phyloP scores from a whole-genome alignment of 2,329 filamentous ascomycete genomes.

The Fusarium neocosmosporiellum region DNA sequence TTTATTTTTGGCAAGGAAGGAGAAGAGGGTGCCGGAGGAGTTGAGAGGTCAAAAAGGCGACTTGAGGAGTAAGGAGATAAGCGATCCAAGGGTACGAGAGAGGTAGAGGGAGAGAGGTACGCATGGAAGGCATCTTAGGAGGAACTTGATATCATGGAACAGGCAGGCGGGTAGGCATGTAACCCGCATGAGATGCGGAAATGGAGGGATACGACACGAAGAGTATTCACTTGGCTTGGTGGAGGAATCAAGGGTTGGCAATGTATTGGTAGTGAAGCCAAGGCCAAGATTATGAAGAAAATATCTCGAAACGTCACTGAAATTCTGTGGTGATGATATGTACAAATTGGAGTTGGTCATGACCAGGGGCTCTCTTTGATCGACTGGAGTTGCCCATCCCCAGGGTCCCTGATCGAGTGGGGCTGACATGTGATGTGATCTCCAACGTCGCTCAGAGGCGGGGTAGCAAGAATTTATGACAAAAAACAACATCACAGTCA shows the following conservation, averaged over 20 bases:
- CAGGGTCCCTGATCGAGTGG: background rate
- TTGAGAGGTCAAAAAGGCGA: background rate
- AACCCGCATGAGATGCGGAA: slow-evolving; percentile 5
- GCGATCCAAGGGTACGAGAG: slow-evolving; percentile 11
- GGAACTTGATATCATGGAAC: slow-evolving; percentile 11
- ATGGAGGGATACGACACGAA: background rate
- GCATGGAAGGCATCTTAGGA: slow-evolving; percentile 2
- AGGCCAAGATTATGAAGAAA: slow-evolving; percentile 12
- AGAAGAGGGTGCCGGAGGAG: slow-evolving; percentile 12
- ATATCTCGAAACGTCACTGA: background rate
- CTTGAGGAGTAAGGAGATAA: slow-evolving; percentile 12
- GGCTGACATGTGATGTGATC: slow-evolving; percentile 1
- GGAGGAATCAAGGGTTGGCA: background rate
- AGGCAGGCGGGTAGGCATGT: slow-evolving; percentile 10
- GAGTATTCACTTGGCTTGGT: background rate
- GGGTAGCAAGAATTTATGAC: background rate
- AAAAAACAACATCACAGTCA: background rate
- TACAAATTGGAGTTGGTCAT: background rate
- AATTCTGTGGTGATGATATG: background rate
- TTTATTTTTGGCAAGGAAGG: slow-evolving; percentile 11
- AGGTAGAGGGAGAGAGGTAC: background rate
- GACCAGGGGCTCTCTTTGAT: background rate
- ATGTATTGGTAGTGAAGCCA: background rate
- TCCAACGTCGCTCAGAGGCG: slow-evolving; percentile 1
- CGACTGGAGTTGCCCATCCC: background rate